Percentiles rank a stretch among this genome's conserved stretches.
phyloP scores from a whole-genome alignment of 257 asterid genomes.

The Plantago ovata region DNA sequence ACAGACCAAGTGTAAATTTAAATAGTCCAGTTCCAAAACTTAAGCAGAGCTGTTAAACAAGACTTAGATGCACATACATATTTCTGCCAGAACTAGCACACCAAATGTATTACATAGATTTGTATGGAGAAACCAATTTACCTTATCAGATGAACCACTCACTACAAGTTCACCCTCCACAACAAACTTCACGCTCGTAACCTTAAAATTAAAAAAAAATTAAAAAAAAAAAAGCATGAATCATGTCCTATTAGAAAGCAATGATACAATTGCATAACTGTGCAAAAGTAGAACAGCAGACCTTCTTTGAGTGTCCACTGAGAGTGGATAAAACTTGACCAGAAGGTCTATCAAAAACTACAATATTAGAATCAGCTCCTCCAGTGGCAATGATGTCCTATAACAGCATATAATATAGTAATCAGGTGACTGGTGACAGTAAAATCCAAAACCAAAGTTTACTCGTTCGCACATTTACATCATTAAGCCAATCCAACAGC shows the following conservation, averaged over 20 bases:
- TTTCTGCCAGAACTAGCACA: no score
- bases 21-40: background rate
- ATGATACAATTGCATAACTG: slow-evolving; percentile 6
- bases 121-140: slow-evolving; percentile 13
- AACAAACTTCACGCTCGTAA: slow-evolving; percentile 82
- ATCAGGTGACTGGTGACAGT: slow-evolving; percentile 5
- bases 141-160: slow-evolving; percentile 96
- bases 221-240: slow-evolving; percentile 12
- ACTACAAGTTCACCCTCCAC: slow-evolving; percentile 72
- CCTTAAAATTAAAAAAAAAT: slow-evolving; percentile 40
- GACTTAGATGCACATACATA: background rate
- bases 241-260: slow-evolving; percentile 15
- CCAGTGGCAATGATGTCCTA: slow-evolving; percentile 96
- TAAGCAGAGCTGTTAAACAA: slow-evolving; percentile 3
- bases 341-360: slow-evolving; percentile 76
- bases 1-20: background rate
- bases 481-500: background rate
- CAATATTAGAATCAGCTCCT: slow-evolving; percentile 84
- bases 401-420: slow-evolving; percentile 17
- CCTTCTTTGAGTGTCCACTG: slow-evolving; percentile 97
- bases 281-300: slow-evolving; percentile 20
- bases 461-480: background rate
- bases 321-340: slow-evolving; percentile 94
- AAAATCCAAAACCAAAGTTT: slow-evolving; percentile 2
- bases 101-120: background rate